These are phyloP conservation scores for Colletotrichum simmondsii DNA, from an alignment of 2,329 filamentous ascomycete genomes.

Conservation along the genomic window DNA sequence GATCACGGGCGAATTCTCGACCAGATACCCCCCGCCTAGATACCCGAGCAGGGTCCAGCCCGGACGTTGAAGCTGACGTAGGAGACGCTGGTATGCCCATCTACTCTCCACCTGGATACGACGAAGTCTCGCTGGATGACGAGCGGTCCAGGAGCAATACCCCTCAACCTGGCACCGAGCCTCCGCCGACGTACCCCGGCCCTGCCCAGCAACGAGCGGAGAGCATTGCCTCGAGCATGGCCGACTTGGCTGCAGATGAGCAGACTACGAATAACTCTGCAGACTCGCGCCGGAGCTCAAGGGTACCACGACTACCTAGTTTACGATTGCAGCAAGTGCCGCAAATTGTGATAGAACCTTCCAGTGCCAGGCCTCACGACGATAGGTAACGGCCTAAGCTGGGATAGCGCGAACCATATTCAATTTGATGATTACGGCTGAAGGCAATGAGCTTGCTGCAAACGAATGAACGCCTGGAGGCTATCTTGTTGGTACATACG, in stretches of 20 bases:
- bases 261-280: conserved; percentile 38
- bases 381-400: conserved; percentile 15
- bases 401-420: not conserved
- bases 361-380: conserved; percentile 42
- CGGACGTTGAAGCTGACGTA: conserved; percentile 63
- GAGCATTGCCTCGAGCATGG: conserved; percentile 36
- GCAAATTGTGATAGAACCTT: conserved; percentile 69
- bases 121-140: conserved; percentile 57
- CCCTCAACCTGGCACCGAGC: conserved; percentile 51
- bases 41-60: conserved; percentile 59
- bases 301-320: conserved; percentile 63
- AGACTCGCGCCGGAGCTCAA: conserved; percentile 37
- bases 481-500: conserved; percentile 22
- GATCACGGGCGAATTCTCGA: conserved; percentile 55
- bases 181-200: conserved; percentile 64
- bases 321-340: conserved; percentile 61
- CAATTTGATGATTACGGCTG: conserved; percentile 22
- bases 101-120: conserved; percentile 63
- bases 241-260: conserved; percentile 23
- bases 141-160: conserved; percentile 51
- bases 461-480: conserved; percentile 1
- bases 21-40: conserved; percentile 53
- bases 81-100: conserved; percentile 57
- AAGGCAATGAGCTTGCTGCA: conserved; percentile 11
- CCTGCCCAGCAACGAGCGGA: conserved; percentile 41